Evolutionary conservation across 2,329 filamentous ascomycete genomes (phyloP).

Genomic region (Fusarium sp.): DNA sequence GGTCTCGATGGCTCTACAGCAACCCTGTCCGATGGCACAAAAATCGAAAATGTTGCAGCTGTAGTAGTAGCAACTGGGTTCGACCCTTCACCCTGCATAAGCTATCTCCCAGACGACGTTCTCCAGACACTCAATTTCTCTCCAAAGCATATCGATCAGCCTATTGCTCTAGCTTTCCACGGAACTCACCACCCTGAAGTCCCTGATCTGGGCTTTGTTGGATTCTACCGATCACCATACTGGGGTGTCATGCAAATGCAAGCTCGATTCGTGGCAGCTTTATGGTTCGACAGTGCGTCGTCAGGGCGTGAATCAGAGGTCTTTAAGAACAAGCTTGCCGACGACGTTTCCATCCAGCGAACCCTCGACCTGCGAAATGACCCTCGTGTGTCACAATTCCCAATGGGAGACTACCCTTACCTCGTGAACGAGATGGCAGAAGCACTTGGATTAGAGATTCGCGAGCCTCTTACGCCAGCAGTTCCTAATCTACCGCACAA

Average conservation of each 20-base stretch:
- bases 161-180: constrained; percentile 74
- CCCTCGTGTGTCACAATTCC: constrained; percentile 73
- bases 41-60: constrained; percentile 68
- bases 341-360: constrained; percentile 58
- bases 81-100: constrained; percentile 70
- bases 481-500: constrained; percentile 53
- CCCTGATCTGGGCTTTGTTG: constrained; percentile 78
- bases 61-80: constrained; percentile 83
- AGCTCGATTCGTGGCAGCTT: constrained; percentile 71
- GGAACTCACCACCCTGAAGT: constrained; percentile 70
- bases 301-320: constrained; percentile 38
- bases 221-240: constrained; percentile 85
- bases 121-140: constrained; percentile 69
- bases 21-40: constrained; percentile 46
- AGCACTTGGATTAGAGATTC: constrained; percentile 64
- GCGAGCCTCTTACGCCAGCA: constrained; percentile 43
- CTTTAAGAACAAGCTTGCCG: constrained; percentile 55
- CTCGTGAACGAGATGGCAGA: constrained; percentile 77
- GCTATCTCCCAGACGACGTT: constrained; percentile 69
- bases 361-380: constrained; percentile 64
- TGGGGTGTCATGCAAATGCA: constrained; percentile 93
- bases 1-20: constrained; percentile 52
- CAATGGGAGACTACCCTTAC: constrained; percentile 84
- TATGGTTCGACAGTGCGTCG: constrained; percentile 61
- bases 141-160: constrained; percentile 64